A percentile compares a stretch with the other conserved stretches of the same genome.
Evolutionary conservation across 2,329 filamentous ascomycete species (phyloP).

Genomic region (Macrophomina pseudophaseolina): DNA sequence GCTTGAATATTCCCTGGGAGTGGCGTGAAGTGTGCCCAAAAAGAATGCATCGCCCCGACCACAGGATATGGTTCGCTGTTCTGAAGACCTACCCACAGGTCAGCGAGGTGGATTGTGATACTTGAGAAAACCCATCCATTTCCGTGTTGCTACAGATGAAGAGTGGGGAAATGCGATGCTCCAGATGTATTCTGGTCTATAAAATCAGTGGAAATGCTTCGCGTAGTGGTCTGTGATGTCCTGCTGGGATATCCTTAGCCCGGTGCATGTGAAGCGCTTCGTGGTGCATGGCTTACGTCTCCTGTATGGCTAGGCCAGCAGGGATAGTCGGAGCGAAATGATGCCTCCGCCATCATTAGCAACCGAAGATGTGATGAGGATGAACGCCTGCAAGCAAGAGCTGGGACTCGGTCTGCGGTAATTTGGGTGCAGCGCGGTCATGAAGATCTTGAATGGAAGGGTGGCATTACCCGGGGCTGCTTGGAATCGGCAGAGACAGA

Average conservation of each 20-base stretch:
- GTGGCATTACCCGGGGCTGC: neutral
- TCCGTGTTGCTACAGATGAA: neutral
- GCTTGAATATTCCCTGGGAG: neutral
- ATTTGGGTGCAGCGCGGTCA: too few relatives aligned
- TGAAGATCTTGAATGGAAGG: neutral
- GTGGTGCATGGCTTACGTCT: neutral
- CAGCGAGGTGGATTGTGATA: neutral
- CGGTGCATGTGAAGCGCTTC: too few relatives aligned
- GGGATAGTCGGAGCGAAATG: neutral
- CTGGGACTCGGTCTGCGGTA: too few relatives aligned
- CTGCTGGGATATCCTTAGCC: neutral
- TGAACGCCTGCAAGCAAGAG: too few relatives aligned
- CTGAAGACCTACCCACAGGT: neutral
- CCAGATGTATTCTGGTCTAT: neutral
- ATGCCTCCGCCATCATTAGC: neutral
- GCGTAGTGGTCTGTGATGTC: neutral
- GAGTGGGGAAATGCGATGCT: neutral
- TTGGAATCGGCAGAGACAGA: neutral
- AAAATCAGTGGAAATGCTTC: neutral
- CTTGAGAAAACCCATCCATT: neutral
- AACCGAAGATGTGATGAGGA: neutral
- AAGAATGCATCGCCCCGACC: neutral
- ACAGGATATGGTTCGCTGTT: neutral
- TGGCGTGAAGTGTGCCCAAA: neutral
- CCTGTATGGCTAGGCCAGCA: neutral